A percentile compares a stretch with the other conserved stretches of the same genome.
phyloP scores from a whole-genome alignment of 2,329 filamentous ascomycete genomes.

The Sphaerostilbella broomeana region DNA sequence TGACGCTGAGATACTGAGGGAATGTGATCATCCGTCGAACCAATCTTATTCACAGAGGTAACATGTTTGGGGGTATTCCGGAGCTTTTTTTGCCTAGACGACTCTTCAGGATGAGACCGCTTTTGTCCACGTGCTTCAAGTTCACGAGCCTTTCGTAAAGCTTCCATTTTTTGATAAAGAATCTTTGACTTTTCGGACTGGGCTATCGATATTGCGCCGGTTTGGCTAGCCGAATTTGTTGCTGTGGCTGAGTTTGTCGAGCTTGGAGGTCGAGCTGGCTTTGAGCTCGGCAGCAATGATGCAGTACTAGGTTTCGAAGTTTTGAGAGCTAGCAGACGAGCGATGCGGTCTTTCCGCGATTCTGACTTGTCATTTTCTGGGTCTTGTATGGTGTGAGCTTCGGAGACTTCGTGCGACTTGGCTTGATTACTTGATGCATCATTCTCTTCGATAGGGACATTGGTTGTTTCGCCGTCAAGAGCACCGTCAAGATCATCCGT shows the following conservation, averaged over 20 bases:
- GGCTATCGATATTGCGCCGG: conserved; percentile 21
- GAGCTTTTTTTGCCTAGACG: background rate
- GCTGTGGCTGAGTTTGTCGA: conserved; percentile 4
- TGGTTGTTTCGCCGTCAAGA: too few species aligned
- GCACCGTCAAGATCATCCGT: too few species aligned
- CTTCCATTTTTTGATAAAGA: conserved; percentile 71
- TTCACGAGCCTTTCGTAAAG: conserved; percentile 55
- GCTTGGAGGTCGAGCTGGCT: conserved; percentile 5
- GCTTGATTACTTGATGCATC: too few species aligned
- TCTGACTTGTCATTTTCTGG: conserved; percentile 36
- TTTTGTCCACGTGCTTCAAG: conserved; percentile 38
- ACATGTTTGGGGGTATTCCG: background rate
- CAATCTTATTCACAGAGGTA: too few species aligned
- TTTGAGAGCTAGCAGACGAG: conserved; percentile 68
- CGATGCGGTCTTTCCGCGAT: conserved; percentile 70
- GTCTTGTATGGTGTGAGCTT: too few species aligned
- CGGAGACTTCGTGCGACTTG: too few species aligned
- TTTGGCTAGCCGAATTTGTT: background rate
- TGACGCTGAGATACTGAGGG: conserved; percentile 1
- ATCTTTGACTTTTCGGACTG: conserved; percentile 65
- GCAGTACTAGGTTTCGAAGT: conserved; percentile 42
- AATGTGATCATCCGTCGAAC: too few species aligned
- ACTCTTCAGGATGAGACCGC: conserved; percentile 7
- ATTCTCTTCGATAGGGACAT: background rate
- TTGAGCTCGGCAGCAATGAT: conserved; percentile 7